Percentiles rank a stretch among this genome's conserved stretches.
These are phyloP conservation scores for Lantana camara DNA, from an alignment of 257 asterid genomes.

Conservation along the genomic window DNA sequence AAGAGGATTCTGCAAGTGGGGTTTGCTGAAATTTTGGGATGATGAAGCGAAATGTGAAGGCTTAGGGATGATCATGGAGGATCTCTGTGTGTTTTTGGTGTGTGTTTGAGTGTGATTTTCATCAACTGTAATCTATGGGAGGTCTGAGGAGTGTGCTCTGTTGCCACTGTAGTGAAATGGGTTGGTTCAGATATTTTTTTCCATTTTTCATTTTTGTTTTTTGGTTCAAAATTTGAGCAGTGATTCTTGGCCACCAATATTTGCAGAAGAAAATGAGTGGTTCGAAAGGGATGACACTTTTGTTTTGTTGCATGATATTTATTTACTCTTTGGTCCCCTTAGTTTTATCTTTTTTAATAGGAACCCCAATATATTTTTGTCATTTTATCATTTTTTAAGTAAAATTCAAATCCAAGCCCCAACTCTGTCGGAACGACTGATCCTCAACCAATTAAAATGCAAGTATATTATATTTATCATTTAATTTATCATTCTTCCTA, in stretches of 20 bases:
- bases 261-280: constrained; percentile 28
- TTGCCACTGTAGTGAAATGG: constrained; percentile 14
- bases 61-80: constrained; percentile 41
- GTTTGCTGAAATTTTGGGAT: constrained; percentile 22
- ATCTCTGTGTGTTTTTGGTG: neutral
- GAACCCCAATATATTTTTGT: neutral
- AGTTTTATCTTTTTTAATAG: neutral
- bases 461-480: no score
- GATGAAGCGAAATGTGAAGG: constrained; percentile 32
- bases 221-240: neutral
- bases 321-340: neutral
- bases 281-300: neutral
- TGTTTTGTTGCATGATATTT: neutral
- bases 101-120: constrained; percentile 2
- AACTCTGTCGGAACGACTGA: no score
- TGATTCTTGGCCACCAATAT: constrained; percentile 29
- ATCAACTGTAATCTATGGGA: neutral
- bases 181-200: constrained; percentile 16
- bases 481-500: no score
- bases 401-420: no score
- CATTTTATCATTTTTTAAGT: no score
- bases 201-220: neutral
- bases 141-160: constrained; percentile 1
- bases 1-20: constrained; percentile 17
- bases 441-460: no score